phyloP scores from a whole-genome alignment of 2,329 filamentous ascomycete genomes.

The Ceratocystis papillata region DNA sequence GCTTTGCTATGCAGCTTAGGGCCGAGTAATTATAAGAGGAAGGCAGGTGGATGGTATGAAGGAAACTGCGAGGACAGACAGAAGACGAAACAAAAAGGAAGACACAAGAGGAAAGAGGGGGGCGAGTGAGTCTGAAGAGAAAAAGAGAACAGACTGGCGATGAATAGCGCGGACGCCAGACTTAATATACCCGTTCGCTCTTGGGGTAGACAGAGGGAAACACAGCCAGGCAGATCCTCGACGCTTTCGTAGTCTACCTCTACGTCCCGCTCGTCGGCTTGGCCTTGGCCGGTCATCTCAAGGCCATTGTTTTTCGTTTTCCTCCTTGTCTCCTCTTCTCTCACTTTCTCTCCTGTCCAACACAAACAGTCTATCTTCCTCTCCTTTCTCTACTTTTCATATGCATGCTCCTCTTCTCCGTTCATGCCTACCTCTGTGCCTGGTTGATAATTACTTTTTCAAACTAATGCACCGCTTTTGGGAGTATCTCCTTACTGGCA shows the following conservation, averaged over 20 bases:
- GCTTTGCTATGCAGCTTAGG: not conserved
- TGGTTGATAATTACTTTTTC: not conserved
- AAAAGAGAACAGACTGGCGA: not conserved
- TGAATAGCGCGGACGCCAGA: not conserved
- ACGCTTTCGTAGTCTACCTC: not conserved
- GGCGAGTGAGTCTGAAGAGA: not conserved
- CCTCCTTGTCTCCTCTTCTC: not conserved
- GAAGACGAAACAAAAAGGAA: not conserved
- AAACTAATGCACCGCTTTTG: slow-evolving; percentile 1
- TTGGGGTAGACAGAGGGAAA: not conserved
- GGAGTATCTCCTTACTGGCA: not conserved
- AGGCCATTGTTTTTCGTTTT: not conserved
- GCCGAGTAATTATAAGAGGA: not conserved
- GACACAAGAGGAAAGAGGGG: not conserved
- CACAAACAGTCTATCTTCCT: not conserved
- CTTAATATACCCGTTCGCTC: slow-evolving; percentile 9
- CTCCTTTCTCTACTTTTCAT: not conserved
- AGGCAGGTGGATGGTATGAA: not conserved
- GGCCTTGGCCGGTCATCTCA: not conserved
- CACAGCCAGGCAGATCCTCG: slow-evolving; percentile 1
- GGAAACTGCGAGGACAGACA: not conserved
- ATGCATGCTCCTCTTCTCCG: not conserved
- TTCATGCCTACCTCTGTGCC: not conserved
- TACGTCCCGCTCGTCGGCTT: not conserved
- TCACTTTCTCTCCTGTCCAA: not conserved